These are phyloP conservation scores for Cicer cuneatum DNA, from an alignment of 306 rosid species.

Conservation along the genomic window DNA sequence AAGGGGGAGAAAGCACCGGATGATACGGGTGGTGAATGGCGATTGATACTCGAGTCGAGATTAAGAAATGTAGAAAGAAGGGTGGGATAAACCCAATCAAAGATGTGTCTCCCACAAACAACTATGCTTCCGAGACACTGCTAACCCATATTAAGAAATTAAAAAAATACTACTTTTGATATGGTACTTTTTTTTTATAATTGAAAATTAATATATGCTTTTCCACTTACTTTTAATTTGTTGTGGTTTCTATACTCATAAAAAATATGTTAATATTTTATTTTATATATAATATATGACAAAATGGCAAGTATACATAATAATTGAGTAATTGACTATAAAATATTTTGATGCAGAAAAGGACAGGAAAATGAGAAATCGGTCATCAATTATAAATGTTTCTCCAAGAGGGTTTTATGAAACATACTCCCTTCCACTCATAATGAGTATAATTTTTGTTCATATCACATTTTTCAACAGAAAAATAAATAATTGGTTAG, in stretches of 20 bases:
- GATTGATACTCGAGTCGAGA: slow-evolving; percentile 49
- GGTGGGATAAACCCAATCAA: slow-evolving; percentile 4
- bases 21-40: slow-evolving; percentile 46
- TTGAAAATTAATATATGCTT: neutral
- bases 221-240: neutral
- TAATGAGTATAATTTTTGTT: too few relatives aligned
- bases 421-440: too few relatives aligned
- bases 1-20: neutral
- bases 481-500: too few relatives aligned
- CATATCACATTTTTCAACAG: too few relatives aligned
- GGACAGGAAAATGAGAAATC: neutral
- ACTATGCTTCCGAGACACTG: slow-evolving; percentile 23
- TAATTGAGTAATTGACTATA: neutral
- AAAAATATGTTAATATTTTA: neutral
- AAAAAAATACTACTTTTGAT: too few relatives aligned
- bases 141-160: slow-evolving; percentile 8
- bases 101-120: slow-evolving; percentile 52
- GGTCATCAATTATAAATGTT: neutral
- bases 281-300: neutral
- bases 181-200: neutral
- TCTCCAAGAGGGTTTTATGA: neutral
- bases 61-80: neutral
- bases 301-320: slow-evolving; percentile 1
- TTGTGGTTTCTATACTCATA: neutral
- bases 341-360: neutral